Evolutionary conservation across 805 yeast genomes (phyloP), one percentile per base, ranked within the genome.

Genomic region (Blastobotrys americana): DNA sequence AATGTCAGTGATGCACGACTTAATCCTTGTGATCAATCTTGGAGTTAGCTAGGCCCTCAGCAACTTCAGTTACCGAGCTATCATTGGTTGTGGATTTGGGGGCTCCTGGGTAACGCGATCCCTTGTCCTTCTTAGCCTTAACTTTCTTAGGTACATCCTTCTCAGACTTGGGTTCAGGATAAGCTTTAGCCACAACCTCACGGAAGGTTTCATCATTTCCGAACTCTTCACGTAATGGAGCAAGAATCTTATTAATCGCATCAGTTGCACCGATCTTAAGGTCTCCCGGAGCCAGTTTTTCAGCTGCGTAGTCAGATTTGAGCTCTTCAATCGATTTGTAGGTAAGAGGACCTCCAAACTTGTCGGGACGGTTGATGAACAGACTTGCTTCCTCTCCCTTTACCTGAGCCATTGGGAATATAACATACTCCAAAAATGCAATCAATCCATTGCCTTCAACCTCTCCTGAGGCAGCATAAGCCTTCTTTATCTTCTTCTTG

Each of bases 401-500:
- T 23, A 46, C 45, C 64, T 80, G 89, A 59, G 85, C 81, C 53
- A 89, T 81, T 54, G 98, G 98, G 50, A 80, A 80, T 39, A 90
- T 65, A 41, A 90, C 96, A 58, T 73, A 79, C 65, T 90, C 84
- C 47, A 89, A 70, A 61, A 93, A 90, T 0, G 97, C 77, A 46
- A 93, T 69, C 48, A 93, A 71, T 33, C 98, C 98, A 60, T 93
- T 93, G 52, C 84, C 94, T 56, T 83, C 93, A 37, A 88, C 81
- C 50, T 73, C 81, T 59, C 97, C 97, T 20, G 97, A 96, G 19
- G 95, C 89, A 70, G 97, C 93, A 72, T 76, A 90, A 1, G 99
- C 98, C 58, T 84, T 76, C 56, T 79, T 78, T 56, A 93, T 79
- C 76, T 93, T 93, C 80, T 90, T 90, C 68, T 80, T 83, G 46